Percentiles rank a stretch among this genome's conserved stretches.
Evolutionary conservation across 108 stramenopile species (phyloP).

Genomic region (Fistulifera solaris): DNA sequence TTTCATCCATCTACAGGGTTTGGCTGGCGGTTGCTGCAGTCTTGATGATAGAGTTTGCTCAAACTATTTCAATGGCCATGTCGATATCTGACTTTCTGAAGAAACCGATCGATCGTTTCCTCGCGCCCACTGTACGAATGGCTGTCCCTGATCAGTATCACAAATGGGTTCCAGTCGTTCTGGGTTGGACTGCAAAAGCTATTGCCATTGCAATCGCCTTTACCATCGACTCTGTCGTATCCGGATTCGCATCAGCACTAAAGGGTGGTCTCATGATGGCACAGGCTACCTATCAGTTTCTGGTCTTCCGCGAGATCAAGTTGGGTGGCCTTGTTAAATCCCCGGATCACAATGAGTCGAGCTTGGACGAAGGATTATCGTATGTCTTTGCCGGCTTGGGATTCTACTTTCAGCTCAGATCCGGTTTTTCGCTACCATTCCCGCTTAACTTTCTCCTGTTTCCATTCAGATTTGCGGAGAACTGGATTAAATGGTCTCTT

Average conservation of each 20-base stretch:
- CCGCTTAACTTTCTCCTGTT: conserved; percentile 79
- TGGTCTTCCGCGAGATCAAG: conserved; percentile 23
- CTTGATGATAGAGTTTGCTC: conserved; percentile 81
- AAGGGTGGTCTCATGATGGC: conserved; percentile 85
- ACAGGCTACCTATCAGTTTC: conserved; percentile 44
- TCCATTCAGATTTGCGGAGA: conserved; percentile 49
- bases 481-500: conserved; percentile 24
- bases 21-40: conserved; percentile 89
- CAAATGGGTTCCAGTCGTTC: conserved; percentile 67
- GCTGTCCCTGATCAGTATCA: conserved; percentile 77
- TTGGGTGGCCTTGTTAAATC: conserved; percentile 31
- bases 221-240: conserved; percentile 79
- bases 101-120: conserved; percentile 45
- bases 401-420: conserved; percentile 71
- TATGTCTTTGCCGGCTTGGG: conserved; percentile 80
- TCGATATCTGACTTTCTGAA: conserved; percentile 76
- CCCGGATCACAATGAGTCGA: conserved; percentile 52
- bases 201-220: conserved; percentile 89
- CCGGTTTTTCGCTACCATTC: conserved; percentile 72
- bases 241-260: conserved; percentile 80
- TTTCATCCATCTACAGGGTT: conserved; percentile 55
- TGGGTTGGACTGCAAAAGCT: conserved; percentile 50
- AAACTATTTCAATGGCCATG: conserved; percentile 75
- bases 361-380: conserved; percentile 71
- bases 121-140: conserved; percentile 52